phyloP scores from a whole-genome alignment of 139 green algal species.

The Spirogloea muscicola region DNA sequence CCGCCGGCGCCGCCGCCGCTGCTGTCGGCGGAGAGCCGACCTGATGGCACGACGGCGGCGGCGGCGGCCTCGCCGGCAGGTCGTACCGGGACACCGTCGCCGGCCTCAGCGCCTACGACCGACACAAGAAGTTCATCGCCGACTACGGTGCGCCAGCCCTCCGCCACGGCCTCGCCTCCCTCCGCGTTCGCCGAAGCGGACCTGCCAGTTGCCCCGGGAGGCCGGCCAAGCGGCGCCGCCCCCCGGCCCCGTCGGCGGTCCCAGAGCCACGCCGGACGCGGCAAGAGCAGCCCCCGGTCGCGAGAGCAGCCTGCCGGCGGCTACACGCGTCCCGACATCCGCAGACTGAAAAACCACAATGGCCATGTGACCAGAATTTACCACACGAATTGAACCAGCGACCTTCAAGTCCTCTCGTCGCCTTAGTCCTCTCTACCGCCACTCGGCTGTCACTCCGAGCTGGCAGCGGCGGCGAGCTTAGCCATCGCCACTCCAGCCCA shows the following conservation, averaged over 20 bases:
- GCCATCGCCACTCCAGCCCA: background rate
- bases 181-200: background rate
- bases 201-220: background rate
- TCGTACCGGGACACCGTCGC: background rate
- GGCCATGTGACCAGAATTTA: background rate
- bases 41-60: too few species aligned
- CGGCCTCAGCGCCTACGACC: background rate
- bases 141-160: background rate
- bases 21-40: too few species aligned
- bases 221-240: too few species aligned
- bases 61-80: too few species aligned
- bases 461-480: too few species aligned
- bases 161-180: background rate
- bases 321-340: too few species aligned
- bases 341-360: background rate
- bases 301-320: background rate
- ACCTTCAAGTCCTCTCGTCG: background rate
- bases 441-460: too few species aligned
- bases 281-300: background rate
- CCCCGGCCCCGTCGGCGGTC: too few species aligned
- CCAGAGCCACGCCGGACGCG: too few species aligned
- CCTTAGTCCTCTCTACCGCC: background rate
- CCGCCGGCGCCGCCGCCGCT: too few species aligned
- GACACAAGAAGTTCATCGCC: conserved; percentile 13
- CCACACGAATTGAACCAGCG: background rate